Evolutionary conservation across 129 eudicot genomes (phyloP), one percentile per base, ranked within the genome.

Genomic region (Arctium minus): DNA sequence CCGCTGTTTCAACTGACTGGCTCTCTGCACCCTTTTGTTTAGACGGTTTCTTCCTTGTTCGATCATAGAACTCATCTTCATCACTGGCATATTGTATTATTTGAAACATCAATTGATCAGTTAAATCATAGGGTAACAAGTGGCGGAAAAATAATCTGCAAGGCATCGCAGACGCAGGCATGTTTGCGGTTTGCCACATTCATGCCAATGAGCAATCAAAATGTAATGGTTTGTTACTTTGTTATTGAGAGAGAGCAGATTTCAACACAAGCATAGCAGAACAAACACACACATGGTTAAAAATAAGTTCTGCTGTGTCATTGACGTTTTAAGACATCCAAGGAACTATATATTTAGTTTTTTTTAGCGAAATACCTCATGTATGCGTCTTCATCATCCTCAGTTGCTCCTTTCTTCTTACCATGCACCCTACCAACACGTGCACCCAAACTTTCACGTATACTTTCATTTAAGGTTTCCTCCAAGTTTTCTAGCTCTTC

Each of bases 401-500:
- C 97, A 12, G 76, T 64, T 74, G 87, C 79, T 67, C 93, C 92
- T 83, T 86, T 93, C 79, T 90, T 89, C 89, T 89, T 91, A 76
- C 93, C 96, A 83, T 46, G 92, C 72, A 38, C 82, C 88, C 88
- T 87, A 75, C 96, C 94, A 79, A 80, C 60, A 76, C 96, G 91
- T 37, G 99, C 99, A 80, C 99, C 99, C 77, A 93, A 10, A 85
- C 99, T 96, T 89, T 96, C 99, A 83, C 97, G 88, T 11, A 96
- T 96, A 80, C 99, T 96, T 76, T 96, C 99, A 80, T 96, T 96
- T 62, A 96, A 67, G 44, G 99, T 96, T 90, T 96, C 99, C 80
- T 96, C 99, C 86, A 93, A 87, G 78, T 91, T 96, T 86, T 96
- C 99, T 71, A 96, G 98, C 92, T 96, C 99, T 90, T 96, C 99